Evolutionary conservation across 2,329 filamentous ascomycete genomes (phyloP).

Genomic region (Sclerotinia nivalis): DNA sequence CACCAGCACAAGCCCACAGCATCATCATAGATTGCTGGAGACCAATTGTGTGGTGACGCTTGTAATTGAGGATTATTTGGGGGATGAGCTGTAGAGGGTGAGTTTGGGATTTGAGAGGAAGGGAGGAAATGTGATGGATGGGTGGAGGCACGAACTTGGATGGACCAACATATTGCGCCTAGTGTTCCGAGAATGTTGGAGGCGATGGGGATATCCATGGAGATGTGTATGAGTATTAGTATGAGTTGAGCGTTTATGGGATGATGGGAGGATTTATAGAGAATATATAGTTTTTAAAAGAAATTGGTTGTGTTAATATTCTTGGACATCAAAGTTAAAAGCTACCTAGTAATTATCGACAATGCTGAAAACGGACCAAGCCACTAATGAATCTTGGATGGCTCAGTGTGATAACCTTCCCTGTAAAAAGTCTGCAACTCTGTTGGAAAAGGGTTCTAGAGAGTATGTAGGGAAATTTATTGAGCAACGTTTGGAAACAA

Average conservation of each 20-base stretch:
- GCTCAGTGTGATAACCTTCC: neutral
- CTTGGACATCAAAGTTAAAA: neutral
- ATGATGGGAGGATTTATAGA: neutral
- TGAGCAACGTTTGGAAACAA: neutral
- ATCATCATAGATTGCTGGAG: constrained; percentile 72
- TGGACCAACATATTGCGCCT: constrained; percentile 66
- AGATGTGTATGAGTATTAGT: too few relatives aligned
- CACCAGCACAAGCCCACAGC: constrained; percentile 66
- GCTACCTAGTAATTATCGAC: neutral
- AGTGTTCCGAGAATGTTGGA: constrained; percentile 61
- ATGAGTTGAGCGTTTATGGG: neutral
- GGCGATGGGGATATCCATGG: constrained; percentile 54
- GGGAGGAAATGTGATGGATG: neutral
- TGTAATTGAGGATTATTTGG: constrained; percentile 68
- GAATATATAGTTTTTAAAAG: neutral
- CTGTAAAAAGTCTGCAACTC: neutral
- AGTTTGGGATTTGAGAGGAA: neutral
- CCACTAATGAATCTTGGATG: neutral
- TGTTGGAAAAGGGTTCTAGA: neutral
- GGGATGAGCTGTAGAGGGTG: constrained; percentile 57
- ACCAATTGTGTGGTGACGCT: constrained; percentile 63
- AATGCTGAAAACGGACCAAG: neutral
- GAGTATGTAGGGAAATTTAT: neutral
- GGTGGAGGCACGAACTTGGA: constrained; percentile 50
- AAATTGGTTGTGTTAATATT: neutral